These are phyloP conservation scores for Tetracladium setigerum DNA, from an alignment of 495 filamentous ascomycete species.

Conservation along the genomic window DNA sequence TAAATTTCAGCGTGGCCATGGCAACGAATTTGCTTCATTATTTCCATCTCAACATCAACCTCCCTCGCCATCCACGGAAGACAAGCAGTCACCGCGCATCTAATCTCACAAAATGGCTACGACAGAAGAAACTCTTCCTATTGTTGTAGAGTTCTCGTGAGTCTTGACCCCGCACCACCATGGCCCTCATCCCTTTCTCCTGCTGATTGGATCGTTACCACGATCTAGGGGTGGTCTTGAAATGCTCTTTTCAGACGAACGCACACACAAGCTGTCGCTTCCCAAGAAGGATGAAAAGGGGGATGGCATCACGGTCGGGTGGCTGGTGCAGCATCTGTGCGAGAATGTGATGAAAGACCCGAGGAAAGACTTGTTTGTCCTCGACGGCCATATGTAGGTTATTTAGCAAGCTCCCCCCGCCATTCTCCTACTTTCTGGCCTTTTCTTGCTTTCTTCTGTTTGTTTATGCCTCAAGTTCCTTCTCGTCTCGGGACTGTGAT, in stretches of 20 bases:
- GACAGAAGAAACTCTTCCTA: conserved; percentile 20
- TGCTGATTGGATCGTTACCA: conserved; percentile 27
- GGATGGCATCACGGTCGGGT: conserved; percentile 58
- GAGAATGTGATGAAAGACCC: conserved; percentile 75
- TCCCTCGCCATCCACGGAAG: too few species aligned
- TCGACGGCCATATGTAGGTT: conserved; percentile 75
- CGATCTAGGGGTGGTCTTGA: conserved; percentile 73
- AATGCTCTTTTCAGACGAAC: conserved; percentile 80
- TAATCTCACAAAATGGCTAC: too few species aligned
- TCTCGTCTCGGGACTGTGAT: too few species aligned
- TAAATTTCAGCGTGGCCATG: too few species aligned
- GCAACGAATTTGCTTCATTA: too few species aligned
- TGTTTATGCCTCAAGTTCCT: too few species aligned
- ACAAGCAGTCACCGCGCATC: too few species aligned
- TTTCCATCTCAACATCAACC: too few species aligned
- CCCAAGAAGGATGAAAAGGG: conserved; percentile 54
- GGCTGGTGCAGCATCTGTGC: conserved; percentile 74
- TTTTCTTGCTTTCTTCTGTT: too few species aligned
- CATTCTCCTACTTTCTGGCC: too few species aligned
- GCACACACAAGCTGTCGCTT: conserved; percentile 59
- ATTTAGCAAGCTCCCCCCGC: conserved; percentile 5
- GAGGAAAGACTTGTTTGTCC: conserved; percentile 83
- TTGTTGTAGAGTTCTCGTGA: conserved; percentile 71
- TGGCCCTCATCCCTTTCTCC: neutral
- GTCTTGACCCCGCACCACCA: conserved; percentile 14